Conservation (phyloP, 2,329 filamentous ascomycete genomes). For the Didymella pomorum region DNA sequence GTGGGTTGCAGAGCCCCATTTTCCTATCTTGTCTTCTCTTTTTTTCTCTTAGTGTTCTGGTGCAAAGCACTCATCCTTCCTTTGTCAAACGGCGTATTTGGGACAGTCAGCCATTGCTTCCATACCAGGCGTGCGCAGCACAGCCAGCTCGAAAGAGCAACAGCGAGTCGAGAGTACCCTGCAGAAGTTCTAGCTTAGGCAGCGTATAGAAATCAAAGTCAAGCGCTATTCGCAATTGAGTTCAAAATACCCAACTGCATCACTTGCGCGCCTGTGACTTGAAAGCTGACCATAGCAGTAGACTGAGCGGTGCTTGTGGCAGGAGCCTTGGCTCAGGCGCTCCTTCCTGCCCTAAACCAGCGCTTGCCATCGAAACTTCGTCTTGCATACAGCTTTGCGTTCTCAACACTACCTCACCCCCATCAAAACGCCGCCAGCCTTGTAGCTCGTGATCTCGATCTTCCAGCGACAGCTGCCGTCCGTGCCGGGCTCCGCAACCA, state of each 20-base stretch:
- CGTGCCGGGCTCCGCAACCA: neutral
- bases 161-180: neutral
- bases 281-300: neutral
- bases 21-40: conserved; percentile 7
- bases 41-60: conserved; percentile 10
- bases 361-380: neutral
- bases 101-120: conserved; percentile 12
- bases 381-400: neutral
- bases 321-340: too few species aligned
- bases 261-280: neutral
- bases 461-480: neutral
- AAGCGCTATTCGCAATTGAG: conserved; percentile 6
- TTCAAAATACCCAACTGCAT: neutral
- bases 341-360: neutral
- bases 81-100: conserved; percentile 21
- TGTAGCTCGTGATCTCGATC: neutral
- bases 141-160: conserved; percentile 13
- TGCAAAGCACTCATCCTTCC: conserved; percentile 10
- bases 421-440: neutral
- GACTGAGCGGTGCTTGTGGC: neutral
- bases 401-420: neutral
- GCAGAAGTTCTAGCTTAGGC: conserved; percentile 3
- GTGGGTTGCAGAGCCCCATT: conserved; percentile 10
- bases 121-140: conserved; percentile 17
- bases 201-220: conserved; percentile 9